A percentile compares a stretch with the other conserved stretches of the same genome.
phyloP scores from a whole-genome alignment of 2,329 filamentous ascomycete species.

The Aspergillus ochraceoroseus region DNA sequence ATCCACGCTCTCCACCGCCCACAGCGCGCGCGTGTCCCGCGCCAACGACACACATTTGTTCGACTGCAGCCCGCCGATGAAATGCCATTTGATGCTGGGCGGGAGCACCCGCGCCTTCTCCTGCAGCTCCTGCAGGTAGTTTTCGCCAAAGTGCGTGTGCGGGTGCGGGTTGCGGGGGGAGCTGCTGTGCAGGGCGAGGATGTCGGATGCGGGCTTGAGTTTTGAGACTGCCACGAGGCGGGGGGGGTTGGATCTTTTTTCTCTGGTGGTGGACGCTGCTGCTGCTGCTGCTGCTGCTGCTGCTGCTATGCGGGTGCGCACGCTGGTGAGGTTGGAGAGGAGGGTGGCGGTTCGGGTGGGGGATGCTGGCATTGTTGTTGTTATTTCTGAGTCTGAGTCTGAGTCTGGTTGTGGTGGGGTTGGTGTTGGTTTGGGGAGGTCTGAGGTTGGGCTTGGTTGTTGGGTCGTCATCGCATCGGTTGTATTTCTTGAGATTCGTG shows the following conservation, averaged over 20 bases:
- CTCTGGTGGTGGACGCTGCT: constrained; percentile 19
- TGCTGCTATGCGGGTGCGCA: constrained; percentile 55
- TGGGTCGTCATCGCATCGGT: no score
- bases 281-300: constrained; percentile 41
- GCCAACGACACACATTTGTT: constrained; percentile 88
- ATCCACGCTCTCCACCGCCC: constrained; percentile 88
- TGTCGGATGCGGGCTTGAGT: constrained; percentile 86
- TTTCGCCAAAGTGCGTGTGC: constrained; percentile 87
- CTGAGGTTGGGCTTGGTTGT: no score
- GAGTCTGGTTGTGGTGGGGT: constrained; percentile 13
- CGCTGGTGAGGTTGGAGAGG: constrained; percentile 56
- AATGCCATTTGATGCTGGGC: constrained; percentile 76
- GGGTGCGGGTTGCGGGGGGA: constrained; percentile 47
- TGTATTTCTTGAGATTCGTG: no score
- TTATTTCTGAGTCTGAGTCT: no score
- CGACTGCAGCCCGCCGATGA: constrained; percentile 89
- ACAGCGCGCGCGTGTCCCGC: constrained; percentile 77
- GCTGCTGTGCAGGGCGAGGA: constrained; percentile 75
- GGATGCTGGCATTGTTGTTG: constrained; percentile 49
- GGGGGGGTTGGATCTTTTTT: constrained; percentile 22
- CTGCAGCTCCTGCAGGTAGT: constrained; percentile 84
- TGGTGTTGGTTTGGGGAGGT: no score
- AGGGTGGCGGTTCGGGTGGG: constrained; percentile 60
- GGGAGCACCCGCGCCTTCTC: constrained; percentile 82
- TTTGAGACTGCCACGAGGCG: constrained; percentile 94